Evolutionary conservation across 2,329 filamentous ascomycete species (phyloP).

Genomic region (Magnaporthiopsis rhizophila): DNA sequence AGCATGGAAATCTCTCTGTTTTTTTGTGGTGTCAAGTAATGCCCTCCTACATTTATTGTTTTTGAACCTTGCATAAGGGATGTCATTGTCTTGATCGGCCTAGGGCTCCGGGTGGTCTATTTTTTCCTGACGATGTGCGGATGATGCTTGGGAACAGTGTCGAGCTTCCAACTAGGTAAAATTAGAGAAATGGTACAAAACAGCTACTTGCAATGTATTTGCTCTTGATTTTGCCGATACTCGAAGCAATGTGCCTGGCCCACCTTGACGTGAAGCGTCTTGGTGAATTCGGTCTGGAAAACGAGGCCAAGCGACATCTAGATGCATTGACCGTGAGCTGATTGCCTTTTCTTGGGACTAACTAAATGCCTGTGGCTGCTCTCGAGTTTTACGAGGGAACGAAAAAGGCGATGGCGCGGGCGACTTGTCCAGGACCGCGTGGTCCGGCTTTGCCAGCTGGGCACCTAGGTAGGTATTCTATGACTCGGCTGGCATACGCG

Average conservation of each 20-base stretch:
- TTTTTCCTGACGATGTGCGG: not conserved
- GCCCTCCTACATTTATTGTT: not conserved
- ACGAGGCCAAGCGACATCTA: not conserved
- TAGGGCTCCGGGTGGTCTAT: not conserved
- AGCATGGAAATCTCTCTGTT: not conserved
- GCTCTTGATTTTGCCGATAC: not conserved
- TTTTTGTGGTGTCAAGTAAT: not conserved
- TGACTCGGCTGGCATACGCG: no score
- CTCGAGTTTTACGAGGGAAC: no score
- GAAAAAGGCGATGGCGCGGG: no score
- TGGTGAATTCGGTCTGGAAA: not conserved
- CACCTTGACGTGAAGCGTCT: not conserved
- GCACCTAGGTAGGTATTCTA: no score
- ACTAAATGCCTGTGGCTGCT: no score
- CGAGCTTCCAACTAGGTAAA: not conserved
- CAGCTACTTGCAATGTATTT: not conserved
- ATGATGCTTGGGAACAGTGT: not conserved
- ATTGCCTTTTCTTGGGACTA: no score
- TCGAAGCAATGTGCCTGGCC: not conserved
- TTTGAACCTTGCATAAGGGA: not conserved
- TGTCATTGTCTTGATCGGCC: not conserved
- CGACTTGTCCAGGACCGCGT: no score
- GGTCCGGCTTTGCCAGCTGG: no score
- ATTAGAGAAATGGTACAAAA: conserved; percentile 1
- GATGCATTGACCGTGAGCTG: no score